phyloP scores from a whole-genome alignment of 2,329 filamentous ascomycete species.

The Colletotrichum shisoi region DNA sequence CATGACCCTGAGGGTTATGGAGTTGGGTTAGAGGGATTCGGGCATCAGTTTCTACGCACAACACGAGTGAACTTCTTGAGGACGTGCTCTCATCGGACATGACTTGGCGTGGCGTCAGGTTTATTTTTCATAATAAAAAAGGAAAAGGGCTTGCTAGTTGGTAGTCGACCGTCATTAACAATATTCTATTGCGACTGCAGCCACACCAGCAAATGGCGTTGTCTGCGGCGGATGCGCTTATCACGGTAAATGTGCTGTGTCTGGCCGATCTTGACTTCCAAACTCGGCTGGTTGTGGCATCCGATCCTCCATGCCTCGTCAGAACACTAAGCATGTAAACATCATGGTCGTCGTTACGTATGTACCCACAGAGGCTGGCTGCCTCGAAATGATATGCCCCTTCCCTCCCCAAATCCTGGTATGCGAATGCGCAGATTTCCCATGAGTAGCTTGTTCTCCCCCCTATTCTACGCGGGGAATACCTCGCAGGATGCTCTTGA shows the following conservation, averaged over 20 bases:
- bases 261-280: background rate
- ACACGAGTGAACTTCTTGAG: background rate
- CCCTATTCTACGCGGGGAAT: background rate
- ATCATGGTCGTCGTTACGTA: background rate
- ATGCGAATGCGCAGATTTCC: background rate
- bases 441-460: background rate
- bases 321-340: too few species aligned
- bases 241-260: background rate
- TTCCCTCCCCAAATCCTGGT: too few species aligned
- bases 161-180: background rate
- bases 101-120: constrained; percentile 22
- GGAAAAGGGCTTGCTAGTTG: background rate
- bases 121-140: background rate
- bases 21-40: background rate
- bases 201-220: background rate
- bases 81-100: background rate
- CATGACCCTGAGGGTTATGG: background rate
- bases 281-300: background rate
- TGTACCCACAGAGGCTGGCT: too few species aligned
- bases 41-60: background rate
- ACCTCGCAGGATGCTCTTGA: constrained; percentile 46
- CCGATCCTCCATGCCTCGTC: background rate
- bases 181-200: background rate
- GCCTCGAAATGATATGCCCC: too few species aligned
- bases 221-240: background rate